Evolutionary conservation across 2,329 filamentous ascomycete species (phyloP).

Genomic region (Botrytis deweyae): DNA sequence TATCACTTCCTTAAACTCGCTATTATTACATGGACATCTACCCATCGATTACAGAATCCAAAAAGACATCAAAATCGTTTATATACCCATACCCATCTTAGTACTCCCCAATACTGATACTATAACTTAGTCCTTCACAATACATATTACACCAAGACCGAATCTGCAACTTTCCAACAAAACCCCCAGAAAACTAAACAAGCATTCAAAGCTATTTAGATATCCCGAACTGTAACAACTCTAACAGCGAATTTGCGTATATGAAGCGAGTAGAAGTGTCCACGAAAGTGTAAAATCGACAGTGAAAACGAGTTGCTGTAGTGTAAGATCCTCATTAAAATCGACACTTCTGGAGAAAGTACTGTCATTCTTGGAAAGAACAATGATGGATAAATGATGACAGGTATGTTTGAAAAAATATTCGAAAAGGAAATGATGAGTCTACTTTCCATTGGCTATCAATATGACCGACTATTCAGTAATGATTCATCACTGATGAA

Average conservation of each 20-base stretch:
- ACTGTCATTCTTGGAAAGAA: background rate
- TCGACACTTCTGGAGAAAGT: background rate
- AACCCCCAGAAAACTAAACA: too few relatives aligned
- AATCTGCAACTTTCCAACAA: background rate
- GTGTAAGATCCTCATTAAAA: background rate
- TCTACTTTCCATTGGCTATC: accelerated
- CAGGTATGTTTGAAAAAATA: background rate
- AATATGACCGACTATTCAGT: background rate
- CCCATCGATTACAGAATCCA: background rate
- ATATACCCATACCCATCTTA: background rate
- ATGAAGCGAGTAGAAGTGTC: too few relatives aligned
- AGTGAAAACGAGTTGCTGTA: too few relatives aligned
- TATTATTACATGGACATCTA: background rate
- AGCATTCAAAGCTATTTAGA: too few relatives aligned
- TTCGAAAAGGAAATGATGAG: background rate
- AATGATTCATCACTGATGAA: background rate
- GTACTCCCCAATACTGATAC: background rate
- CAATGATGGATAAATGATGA: background rate
- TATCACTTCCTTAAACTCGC: background rate
- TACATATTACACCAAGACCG: background rate
- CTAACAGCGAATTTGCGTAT: too few relatives aligned
- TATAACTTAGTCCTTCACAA: background rate
- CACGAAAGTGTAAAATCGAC: too few relatives aligned
- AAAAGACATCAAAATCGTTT: background rate
- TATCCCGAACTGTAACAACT: too few relatives aligned